Conservation (phyloP, 768 basidiomycete species). For the Exsudoporus frostii region DNA sequence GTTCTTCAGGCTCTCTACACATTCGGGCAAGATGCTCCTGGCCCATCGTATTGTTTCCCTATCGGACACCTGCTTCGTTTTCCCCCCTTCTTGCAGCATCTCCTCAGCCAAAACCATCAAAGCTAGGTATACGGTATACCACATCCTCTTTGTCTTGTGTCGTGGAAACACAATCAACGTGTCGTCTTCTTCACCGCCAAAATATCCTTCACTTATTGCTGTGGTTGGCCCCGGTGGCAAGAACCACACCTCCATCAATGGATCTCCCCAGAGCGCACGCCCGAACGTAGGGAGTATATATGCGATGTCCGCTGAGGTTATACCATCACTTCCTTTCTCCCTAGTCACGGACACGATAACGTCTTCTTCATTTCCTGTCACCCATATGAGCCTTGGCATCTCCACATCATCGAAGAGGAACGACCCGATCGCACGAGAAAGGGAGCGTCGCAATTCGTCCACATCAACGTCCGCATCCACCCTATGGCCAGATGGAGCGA, state of each 20-base stretch:
- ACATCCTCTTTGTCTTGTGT: constrained; percentile 72
- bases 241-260: constrained; percentile 67
- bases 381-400: constrained; percentile 63
- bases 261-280: constrained; percentile 74
- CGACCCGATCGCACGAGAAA: constrained; percentile 69
- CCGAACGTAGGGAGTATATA: constrained; percentile 40
- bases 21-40: constrained; percentile 35
- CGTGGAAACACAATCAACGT: constrained; percentile 54
- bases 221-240: constrained; percentile 42
- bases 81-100: constrained; percentile 13
- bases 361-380: constrained; percentile 57
- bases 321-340: constrained; percentile 5
- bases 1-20: constrained; percentile 45
- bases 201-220: constrained; percentile 62
- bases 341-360: constrained; percentile 46
- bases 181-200: constrained; percentile 41
- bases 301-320: constrained; percentile 25
- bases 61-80: constrained; percentile 17
- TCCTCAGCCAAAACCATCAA: constrained; percentile 49
- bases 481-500: not conserved
- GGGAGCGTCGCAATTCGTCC: constrained; percentile 43
- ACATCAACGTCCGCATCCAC: constrained; percentile 31
- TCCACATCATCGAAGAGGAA: constrained; percentile 79
- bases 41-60: constrained; percentile 40
- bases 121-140: constrained; percentile 71